These are phyloP conservation scores for Talaromyces borbonicus DNA, from an alignment of 495 filamentous ascomycete genomes.

Conservation along the genomic window DNA sequence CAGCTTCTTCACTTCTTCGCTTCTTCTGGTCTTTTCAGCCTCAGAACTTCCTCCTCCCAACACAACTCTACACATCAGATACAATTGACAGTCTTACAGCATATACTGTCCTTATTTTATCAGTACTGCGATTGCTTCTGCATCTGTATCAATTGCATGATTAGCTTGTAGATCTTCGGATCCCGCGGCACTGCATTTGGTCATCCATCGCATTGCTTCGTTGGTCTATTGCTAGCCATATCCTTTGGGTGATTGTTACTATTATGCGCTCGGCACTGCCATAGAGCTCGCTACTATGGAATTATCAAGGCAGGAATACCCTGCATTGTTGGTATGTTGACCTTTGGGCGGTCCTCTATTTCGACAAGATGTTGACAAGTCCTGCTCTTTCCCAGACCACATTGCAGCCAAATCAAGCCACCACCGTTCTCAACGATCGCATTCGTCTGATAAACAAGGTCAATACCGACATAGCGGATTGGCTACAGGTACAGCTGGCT, in stretches of 20 bases:
- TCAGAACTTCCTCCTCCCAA: too few species aligned
- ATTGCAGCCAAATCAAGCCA: slow-evolving; percentile 78
- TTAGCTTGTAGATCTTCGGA: too few species aligned
- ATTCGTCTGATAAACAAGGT: slow-evolving; percentile 76
- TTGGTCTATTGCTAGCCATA: slow-evolving; percentile 1
- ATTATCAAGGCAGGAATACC: slow-evolving; percentile 86
- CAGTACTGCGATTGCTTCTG: too few species aligned
- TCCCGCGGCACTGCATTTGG: too few species aligned
- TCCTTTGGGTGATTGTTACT: slow-evolving; percentile 13
- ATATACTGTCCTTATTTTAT: too few species aligned
- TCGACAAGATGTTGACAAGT: not conserved
- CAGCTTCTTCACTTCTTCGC: not conserved
- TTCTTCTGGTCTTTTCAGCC: not conserved
- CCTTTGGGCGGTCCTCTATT: slow-evolving; percentile 21
- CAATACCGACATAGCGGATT: slow-evolving; percentile 91
- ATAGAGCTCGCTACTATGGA: slow-evolving; percentile 48
- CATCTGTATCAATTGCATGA: too few species aligned
- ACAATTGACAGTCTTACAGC: too few species aligned
- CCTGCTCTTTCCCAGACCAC: slow-evolving; percentile 47
- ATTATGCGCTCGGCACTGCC: slow-evolving; percentile 32
- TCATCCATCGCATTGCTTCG: slow-evolving; percentile 5
- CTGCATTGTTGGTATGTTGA: slow-evolving; percentile 95
- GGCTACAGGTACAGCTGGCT: slow-evolving; percentile 69
- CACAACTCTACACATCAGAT: too few species aligned
- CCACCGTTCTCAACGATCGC: slow-evolving; percentile 74